phyloP scores from a whole-genome alignment of 495 filamentous ascomycete genomes.

The Rhypophila decipiens region DNA sequence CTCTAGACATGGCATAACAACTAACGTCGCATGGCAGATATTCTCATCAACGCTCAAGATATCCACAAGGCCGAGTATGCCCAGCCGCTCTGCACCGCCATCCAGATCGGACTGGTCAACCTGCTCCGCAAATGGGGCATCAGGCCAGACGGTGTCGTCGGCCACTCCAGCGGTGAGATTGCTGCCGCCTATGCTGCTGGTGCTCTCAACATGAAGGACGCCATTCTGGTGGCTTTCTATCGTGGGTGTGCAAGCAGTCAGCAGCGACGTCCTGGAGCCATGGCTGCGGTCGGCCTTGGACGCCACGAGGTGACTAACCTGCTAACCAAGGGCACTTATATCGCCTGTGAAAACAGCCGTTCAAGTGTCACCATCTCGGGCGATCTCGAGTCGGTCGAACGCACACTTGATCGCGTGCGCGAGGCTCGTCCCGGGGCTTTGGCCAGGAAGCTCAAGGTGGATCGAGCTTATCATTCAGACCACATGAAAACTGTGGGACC shows the following conservation, averaged over 20 bases:
- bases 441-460: conserved; percentile 21
- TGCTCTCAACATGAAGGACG: conserved; percentile 14
- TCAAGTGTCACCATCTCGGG: conserved; percentile 39
- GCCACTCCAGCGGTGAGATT: conserved; percentile 30
- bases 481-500: no score
- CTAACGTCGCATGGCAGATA: no score
- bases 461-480: conserved; percentile 32
- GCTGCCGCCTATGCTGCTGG: conserved; percentile 23
- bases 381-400: conserved; percentile 21
- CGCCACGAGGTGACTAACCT: conserved; percentile 1
- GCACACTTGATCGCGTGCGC: conserved; percentile 9
- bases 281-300: conserved; percentile 26
- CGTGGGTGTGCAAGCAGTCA: conserved; percentile 18
- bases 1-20: no score
- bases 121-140: conserved; percentile 13
- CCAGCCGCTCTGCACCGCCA: conserved; percentile 13
- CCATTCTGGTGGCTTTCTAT: conserved; percentile 14
- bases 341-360: conserved; percentile 42
- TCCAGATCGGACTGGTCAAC: conserved; percentile 19
- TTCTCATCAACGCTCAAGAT: not conserved
- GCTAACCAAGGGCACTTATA: conserved; percentile 21
- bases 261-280: conserved; percentile 27
- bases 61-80: conserved; percentile 9
- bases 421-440: conserved; percentile 4
- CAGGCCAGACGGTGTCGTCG: conserved; percentile 16